phyloP scores from a whole-genome alignment of 176 grass and related monocot species.

The Elymus sibiricus region DNA sequence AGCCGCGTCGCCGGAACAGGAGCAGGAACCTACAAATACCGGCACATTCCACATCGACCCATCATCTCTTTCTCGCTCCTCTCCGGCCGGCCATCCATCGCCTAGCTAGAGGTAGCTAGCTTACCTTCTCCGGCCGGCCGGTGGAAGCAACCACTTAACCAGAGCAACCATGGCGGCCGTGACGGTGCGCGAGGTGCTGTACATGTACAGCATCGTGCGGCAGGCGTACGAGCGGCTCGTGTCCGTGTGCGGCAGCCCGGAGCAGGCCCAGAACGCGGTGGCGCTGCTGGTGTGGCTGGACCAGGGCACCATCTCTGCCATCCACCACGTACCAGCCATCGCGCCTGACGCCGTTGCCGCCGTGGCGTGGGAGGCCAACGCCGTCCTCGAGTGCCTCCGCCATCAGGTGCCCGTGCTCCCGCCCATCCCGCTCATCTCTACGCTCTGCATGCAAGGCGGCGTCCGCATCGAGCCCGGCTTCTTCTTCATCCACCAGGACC shows the following conservation, averaged over 20 bases:
- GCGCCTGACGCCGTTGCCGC: neutral
- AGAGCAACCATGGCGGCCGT: neutral
- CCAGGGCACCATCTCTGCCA: slow-evolving; percentile 9
- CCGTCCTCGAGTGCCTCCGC: slow-evolving; percentile 41
- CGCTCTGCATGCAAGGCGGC: neutral
- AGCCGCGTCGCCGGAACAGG: no score
- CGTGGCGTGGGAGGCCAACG: slow-evolving; percentile 27
- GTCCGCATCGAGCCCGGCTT: slow-evolving; percentile 25
- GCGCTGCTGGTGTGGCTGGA: slow-evolving; percentile 58
- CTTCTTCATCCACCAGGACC: slow-evolving; percentile 46
- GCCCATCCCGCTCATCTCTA: slow-evolving; percentile 36
- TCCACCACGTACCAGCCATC: neutral
- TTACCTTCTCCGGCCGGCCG: no score
- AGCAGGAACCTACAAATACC: no score
- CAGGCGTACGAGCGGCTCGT: slow-evolving; percentile 36
- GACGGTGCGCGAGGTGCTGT: slow-evolving; percentile 40
- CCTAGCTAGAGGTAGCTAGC: no score
- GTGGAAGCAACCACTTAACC: neutral
- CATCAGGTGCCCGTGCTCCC: neutral
- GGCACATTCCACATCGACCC: no score
- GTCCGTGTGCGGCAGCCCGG: neutral
- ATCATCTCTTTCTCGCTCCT: no score
- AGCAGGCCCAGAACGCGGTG: slow-evolving; percentile 42
- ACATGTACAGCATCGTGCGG: slow-evolving; percentile 35
- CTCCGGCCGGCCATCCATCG: no score